Conservation (phyloP, 129 eudicot species). For the Lonicera japonica region DNA sequence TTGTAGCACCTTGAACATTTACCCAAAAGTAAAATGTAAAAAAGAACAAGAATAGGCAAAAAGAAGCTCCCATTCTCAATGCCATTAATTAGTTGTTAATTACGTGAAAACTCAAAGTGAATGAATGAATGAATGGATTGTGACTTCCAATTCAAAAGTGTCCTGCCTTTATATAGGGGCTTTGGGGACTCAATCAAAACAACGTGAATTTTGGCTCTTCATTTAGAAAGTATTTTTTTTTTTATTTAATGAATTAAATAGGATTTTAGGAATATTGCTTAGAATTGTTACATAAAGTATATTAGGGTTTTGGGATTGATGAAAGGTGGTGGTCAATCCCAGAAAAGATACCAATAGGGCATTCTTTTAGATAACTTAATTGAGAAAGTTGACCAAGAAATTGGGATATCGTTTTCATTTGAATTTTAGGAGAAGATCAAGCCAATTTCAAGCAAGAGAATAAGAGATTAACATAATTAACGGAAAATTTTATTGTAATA, state of each 20-base stretch:
- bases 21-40: conserved; percentile 16
- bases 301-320: not conserved
- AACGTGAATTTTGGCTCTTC: conserved; percentile 24
- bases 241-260: no score
- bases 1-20: conserved; percentile 34
- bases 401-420: not conserved
- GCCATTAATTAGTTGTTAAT: conserved; percentile 14
- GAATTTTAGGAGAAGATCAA: conserved; percentile 6
- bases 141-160: not conserved
- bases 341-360: not conserved
- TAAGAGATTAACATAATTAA: conserved; percentile 1
- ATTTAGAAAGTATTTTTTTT: not conserved
- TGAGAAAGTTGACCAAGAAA: conserved; percentile 4
- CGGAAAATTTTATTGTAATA: not conserved
- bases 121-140: not conserved
- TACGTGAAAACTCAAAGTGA: no score
- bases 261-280: not conserved
- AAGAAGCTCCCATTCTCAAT: conserved; percentile 8
- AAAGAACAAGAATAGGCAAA: conserved; percentile 11
- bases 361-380: not conserved
- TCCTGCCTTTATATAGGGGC: not conserved
- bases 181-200: conserved; percentile 1
- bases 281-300: conserved; percentile 1
- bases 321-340: not conserved
- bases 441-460: conserved; percentile 3